phyloP scores from a whole-genome alignment of 352 stramenopile genomes.

The Phytophthora ramorum region DNA sequence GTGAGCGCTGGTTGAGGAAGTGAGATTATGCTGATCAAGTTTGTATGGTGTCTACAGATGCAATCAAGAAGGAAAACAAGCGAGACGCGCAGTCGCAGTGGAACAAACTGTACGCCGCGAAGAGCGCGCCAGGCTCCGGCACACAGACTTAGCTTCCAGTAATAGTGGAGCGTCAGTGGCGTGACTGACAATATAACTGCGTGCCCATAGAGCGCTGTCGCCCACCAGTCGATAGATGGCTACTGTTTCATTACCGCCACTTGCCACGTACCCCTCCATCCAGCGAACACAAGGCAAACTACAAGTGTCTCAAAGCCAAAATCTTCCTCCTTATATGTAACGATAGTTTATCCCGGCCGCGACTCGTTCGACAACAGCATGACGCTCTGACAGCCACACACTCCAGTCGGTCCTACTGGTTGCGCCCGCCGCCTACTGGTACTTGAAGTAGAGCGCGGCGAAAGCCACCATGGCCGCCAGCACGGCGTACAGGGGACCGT shows the following conservation, averaged over 20 bases:
- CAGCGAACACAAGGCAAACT: background rate
- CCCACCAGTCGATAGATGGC: slow-evolving; percentile 3
- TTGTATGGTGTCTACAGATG: slow-evolving; percentile 44
- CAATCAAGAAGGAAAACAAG: slow-evolving; percentile 86
- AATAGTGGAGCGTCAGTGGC: background rate
- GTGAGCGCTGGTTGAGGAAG: background rate
- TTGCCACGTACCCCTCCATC: background rate
- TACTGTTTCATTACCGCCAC: background rate
- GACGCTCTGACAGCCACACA: slow-evolving; percentile 22
- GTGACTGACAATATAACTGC: slow-evolving; percentile 28
- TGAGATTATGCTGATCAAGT: background rate
- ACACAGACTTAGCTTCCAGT: slow-evolving; percentile 15
- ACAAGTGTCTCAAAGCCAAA: slow-evolving; percentile 26
- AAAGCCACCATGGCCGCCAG: slow-evolving; percentile 55
- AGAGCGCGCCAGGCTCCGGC: slow-evolving; percentile 35
- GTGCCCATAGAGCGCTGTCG: slow-evolving; percentile 2
- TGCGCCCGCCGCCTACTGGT: slow-evolving; percentile 27
- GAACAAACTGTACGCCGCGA: slow-evolving; percentile 82
- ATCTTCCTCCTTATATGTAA: slow-evolving; percentile 41
- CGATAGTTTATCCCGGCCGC: slow-evolving; percentile 35
- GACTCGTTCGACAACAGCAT: slow-evolving; percentile 8
- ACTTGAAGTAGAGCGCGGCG: slow-evolving; percentile 72
- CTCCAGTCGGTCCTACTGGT: slow-evolving; percentile 4
- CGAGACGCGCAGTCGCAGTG: slow-evolving; percentile 73
- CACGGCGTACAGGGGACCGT: slow-evolving; percentile 59